These are phyloP conservation scores for Austroboletus novae-zelandiae DNA, from an alignment of 1,284 basidiomycete species.

Conservation along the genomic window DNA sequence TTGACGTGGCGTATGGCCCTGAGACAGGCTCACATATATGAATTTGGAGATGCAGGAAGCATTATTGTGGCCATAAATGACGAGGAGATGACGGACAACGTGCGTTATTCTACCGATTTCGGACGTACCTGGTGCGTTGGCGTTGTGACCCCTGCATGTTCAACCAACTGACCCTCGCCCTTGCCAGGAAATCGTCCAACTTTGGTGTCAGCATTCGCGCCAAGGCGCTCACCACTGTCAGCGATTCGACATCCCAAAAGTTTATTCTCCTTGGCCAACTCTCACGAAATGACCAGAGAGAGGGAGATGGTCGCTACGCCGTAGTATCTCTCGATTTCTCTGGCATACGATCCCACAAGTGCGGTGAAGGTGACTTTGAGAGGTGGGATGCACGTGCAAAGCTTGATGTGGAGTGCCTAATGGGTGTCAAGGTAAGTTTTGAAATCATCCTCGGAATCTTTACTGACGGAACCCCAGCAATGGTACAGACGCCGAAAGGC, in stretches of 20 bases:
- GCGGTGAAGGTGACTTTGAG: slow-evolving; percentile 77
- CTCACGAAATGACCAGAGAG: slow-evolving; percentile 58
- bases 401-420: slow-evolving; percentile 76
- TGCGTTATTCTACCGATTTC: slow-evolving; percentile 85
- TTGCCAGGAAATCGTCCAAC: slow-evolving; percentile 63
- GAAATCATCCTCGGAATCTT: background rate
- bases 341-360: slow-evolving; percentile 66
- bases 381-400: slow-evolving; percentile 80
- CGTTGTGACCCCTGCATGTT: background rate
- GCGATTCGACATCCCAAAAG: slow-evolving; percentile 92
- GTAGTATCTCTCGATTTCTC: slow-evolving; percentile 86
- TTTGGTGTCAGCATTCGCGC: slow-evolving; percentile 77
- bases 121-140: slow-evolving; percentile 76
- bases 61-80: slow-evolving; percentile 87
- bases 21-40: slow-evolving; percentile 86
- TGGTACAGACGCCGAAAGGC: slow-evolving; percentile 89
- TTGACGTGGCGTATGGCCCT: slow-evolving; percentile 81
- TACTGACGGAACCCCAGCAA: slow-evolving; percentile 66
- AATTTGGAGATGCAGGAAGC: slow-evolving; percentile 90
- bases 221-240: slow-evolving; percentile 76
- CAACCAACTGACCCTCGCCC: slow-evolving; percentile 48
- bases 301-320: slow-evolving; percentile 62
- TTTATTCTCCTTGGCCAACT: slow-evolving; percentile 84
- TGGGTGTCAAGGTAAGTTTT: slow-evolving; percentile 86
- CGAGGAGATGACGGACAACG: slow-evolving; percentile 72